phyloP scores from a whole-genome alignment of 768 basidiomycete species.

The Suillus weaverae region DNA sequence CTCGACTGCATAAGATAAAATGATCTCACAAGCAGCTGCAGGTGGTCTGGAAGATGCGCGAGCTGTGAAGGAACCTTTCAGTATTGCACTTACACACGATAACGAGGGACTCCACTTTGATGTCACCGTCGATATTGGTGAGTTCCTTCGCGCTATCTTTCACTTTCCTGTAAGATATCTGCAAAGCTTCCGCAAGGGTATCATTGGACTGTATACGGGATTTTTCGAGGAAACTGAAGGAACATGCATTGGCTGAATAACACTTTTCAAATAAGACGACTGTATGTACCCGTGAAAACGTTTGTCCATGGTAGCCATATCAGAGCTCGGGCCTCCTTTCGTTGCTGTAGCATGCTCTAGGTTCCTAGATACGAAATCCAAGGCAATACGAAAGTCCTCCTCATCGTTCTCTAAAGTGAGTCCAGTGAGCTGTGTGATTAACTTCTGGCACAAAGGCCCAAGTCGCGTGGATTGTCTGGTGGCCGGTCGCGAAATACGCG shows the following conservation, averaged over 20 bases:
- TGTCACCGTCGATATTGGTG: conserved; percentile 63
- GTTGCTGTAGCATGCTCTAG: conserved; percentile 52
- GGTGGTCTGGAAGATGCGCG: conserved; percentile 65
- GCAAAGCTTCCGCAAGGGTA: conserved; percentile 57
- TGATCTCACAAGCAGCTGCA: conserved; percentile 65
- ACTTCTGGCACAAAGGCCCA: conserved; percentile 50
- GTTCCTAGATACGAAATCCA: conserved; percentile 59
- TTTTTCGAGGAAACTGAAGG: conserved; percentile 58
- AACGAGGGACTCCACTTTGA: conserved; percentile 45
- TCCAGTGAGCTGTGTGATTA: conserved; percentile 57
- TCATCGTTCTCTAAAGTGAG: conserved; percentile 44
- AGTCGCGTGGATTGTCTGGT: conserved; percentile 53
- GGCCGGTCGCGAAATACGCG: conserved; percentile 51
- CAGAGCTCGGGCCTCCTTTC: conserved; percentile 58
- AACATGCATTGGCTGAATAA: conserved; percentile 7
- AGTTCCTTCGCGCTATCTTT: conserved; percentile 49
- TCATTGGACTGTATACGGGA: conserved; percentile 69
- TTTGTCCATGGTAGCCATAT: conserved; percentile 54
- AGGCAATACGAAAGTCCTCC: conserved; percentile 45
- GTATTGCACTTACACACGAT: neutral
- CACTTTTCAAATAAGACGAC: neutral
- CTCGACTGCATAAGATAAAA: neutral
- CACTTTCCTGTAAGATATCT: conserved; percentile 50
- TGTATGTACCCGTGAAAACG: conserved; percentile 51
- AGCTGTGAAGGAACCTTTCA: conserved; percentile 35